Percentiles rank a stretch among this genome's conserved stretches.
Evolutionary conservation across 1,139 yeast genomes (phyloP).

Genomic region (Yamadazyma membranifaciens): DNA sequence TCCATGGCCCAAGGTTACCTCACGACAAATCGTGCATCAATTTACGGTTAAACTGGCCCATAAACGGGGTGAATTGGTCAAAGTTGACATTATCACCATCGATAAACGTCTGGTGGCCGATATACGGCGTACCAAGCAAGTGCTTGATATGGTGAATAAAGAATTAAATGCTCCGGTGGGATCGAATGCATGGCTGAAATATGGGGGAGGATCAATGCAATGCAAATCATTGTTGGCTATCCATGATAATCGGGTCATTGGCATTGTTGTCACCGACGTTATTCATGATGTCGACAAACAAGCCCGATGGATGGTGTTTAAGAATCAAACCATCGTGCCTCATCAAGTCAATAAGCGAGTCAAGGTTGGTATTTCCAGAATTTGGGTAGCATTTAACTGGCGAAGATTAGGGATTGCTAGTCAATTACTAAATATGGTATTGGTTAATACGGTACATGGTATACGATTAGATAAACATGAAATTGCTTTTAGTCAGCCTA

Average conservation of each 20-base stretch:
- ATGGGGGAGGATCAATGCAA: slow-evolving; percentile 15
- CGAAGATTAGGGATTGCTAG: slow-evolving; percentile 52
- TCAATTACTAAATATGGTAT: slow-evolving; percentile 40
- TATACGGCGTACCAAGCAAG: slow-evolving; percentile 23
- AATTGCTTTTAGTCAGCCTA: slow-evolving; percentile 73
- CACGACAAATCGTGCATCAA: not conserved
- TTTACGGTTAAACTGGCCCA: not conserved
- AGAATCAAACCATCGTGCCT: slow-evolving; percentile 35
- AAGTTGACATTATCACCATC: slow-evolving; percentile 15
- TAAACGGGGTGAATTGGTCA: slow-evolving; percentile 4
- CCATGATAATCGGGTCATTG: slow-evolving; percentile 44
- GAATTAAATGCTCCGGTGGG: slow-evolving; percentile 61
- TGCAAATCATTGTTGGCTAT: slow-evolving; percentile 51
- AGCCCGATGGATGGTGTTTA: slow-evolving; percentile 49
- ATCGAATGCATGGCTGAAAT: slow-evolving; percentile 43
- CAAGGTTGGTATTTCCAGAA: slow-evolving; percentile 59
- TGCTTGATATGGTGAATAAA: slow-evolving; percentile 51
- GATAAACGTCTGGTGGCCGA: slow-evolving; percentile 19
- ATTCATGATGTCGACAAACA: slow-evolving; percentile 21
- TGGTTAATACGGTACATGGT: slow-evolving; percentile 52
- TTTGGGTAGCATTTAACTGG: slow-evolving; percentile 58
- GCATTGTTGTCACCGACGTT: slow-evolving; percentile 48
- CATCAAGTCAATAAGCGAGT: slow-evolving; percentile 26
- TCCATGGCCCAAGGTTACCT: slow-evolving; percentile 26
- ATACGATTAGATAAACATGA: slow-evolving; percentile 35